Base-by-base conservation (phyloP, 2,329 filamentous ascomycete species). In the Colletotrichum liriopes region DNA sequence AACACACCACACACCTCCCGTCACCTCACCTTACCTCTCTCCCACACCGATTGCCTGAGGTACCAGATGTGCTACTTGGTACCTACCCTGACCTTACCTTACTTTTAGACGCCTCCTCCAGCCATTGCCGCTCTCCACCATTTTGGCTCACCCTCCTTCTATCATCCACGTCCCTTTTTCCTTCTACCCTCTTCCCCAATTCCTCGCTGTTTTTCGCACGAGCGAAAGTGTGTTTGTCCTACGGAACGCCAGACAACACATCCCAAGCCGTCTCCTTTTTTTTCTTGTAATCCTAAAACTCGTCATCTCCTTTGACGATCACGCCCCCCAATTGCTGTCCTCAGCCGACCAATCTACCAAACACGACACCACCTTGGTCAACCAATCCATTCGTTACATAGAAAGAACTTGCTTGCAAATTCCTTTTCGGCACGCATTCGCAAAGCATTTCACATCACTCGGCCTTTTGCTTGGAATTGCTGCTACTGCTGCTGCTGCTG, bases 331-430 rank as follows among this genome's bases (percentile, higher is more conserved):
- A 32, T 73, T 61, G 60, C 67, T 66, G 71, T 54, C 67, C 62
- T 54, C 52, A 47, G 67, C 61, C 61, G 67, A 59, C 69, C 56
- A 56, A 47, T 61, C 62, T 58, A 43, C 71, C 67, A 73, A 71
- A 73, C 71, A 71, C 71, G 47, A 71, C 66, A 71, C 67, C 54
- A 26, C 43, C 67, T 72, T 61, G 67, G 67, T 56, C 71, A 66
- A 35, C 67, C 67, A 54, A 71, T 65, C 43, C 71, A 66, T 71
- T 73, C 66, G 61, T 71, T 73, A 73, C 71, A 65, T 73, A 71
- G 67, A 54, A 55, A 63, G 65, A 63, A 61, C 39, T 62, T 73
- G 67, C 54, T 58, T 64, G 69, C 65, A 68, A 45, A 69, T 60
- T 60, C 54, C 59, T 23, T 64, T 64, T 39, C 54, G 23, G 32